Base-by-base conservation (phyloP, 169 alveolate genomes). In the Plasmodium inui region DNA sequence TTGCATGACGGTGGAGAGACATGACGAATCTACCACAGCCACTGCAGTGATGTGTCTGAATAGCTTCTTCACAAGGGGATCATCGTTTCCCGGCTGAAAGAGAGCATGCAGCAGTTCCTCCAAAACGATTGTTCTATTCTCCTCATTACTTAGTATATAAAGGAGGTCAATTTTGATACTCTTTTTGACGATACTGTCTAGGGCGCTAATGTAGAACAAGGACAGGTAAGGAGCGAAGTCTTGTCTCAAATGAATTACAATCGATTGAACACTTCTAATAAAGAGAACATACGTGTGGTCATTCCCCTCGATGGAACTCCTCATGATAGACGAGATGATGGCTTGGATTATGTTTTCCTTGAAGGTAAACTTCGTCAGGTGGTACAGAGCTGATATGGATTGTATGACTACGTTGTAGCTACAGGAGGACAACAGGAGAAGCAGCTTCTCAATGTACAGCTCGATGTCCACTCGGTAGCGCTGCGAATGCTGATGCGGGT, bases 201-300 rank as follows among this genome's bases (percentile, higher is more conserved):
- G 12, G 55, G 55, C 4, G 14, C 46, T 86, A 17, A 86, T 55
- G 67, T 26, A 86, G 46, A 86, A 86, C 19, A 74, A 73, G 46
- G 93, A 86, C 30, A 74, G 10, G 28, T 86, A 86, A 17, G 61
- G 12, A 34, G 26, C 17, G 28, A 86, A 86, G 22, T 86, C 81
- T 50, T 76, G 12, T 4, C 32, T 86, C 70, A 86, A 86, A 32
- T 7, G 2, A 8, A 74, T 74, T 3, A 86, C 55, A n/a, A 86
- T 74, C 2, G 84, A 30, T 37, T 86, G 79, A 0, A 86, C 88
- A 30, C 93, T 86, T 76, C 34, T 86, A 2, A 86, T 22, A 76
- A 86, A 86, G 17, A 86, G 57, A 37, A 50, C 93, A 55, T 86
- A 86, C 28, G 30, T 44, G 37, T 70, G 86, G 2, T 86, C 93